Evolutionary conservation across 768 basidiomycete genomes (phyloP).

Genomic region (Tulasnella sp.): DNA sequence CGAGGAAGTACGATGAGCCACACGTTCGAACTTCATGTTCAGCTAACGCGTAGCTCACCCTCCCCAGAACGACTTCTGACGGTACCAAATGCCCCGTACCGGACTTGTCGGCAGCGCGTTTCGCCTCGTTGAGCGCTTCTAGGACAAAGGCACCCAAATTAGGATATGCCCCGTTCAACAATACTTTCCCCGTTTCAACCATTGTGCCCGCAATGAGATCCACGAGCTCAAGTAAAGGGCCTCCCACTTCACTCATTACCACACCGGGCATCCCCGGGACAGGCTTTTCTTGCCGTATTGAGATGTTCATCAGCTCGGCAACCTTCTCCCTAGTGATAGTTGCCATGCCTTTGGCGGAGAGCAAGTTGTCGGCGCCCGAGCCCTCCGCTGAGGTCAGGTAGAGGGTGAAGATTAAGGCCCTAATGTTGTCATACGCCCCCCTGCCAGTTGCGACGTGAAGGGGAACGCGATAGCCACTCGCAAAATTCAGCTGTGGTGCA

Average conservation of each 20-base stretch:
- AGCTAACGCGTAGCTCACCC: constrained; percentile 40
- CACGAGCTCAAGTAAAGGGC: constrained; percentile 63
- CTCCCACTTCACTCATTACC: constrained; percentile 62
- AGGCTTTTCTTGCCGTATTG: constrained; percentile 54
- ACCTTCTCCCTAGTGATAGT: constrained; percentile 42
- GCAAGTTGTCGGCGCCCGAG: constrained; percentile 1
- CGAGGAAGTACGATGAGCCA: neutral
- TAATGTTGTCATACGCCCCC: constrained; percentile 76
- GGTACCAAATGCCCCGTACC: constrained; percentile 28
- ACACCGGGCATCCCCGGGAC: constrained; percentile 62
- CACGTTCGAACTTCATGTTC: neutral
- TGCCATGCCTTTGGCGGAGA: constrained; percentile 53
- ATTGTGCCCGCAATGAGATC: constrained; percentile 48
- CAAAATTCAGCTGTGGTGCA: constrained; percentile 50
- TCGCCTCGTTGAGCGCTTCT: constrained; percentile 50
- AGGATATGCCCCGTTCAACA: constrained; percentile 48
- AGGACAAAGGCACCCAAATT: constrained; percentile 65
- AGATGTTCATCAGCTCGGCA: constrained; percentile 61
- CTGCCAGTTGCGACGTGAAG: constrained; percentile 62
- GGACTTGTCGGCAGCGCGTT: constrained; percentile 25
- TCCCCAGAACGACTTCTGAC: constrained; percentile 45
- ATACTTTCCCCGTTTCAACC: constrained; percentile 59
- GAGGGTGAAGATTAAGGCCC: constrained; percentile 58
- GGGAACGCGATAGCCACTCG: constrained; percentile 64
- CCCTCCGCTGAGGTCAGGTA: constrained; percentile 38